Evolutionary conservation across 495 filamentous ascomycete species (phyloP).

Genomic region (Hypomontagnella submonticulosa): DNA sequence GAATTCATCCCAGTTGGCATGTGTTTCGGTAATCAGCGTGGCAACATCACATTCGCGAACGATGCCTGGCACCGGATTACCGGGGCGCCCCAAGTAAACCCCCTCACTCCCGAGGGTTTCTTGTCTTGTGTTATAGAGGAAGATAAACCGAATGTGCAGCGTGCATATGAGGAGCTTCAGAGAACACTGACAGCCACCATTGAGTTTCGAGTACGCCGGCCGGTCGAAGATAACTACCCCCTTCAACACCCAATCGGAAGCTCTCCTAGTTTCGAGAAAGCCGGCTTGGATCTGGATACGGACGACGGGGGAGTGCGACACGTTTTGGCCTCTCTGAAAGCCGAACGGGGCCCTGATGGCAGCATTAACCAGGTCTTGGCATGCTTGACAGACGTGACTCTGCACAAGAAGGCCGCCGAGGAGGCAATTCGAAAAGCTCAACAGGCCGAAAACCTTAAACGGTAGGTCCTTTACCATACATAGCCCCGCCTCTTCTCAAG

Average conservation of each 20-base stretch:
- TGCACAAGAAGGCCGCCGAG: slow-evolving; percentile 55
- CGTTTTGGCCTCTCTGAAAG: slow-evolving; percentile 53
- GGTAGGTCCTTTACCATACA: slow-evolving; percentile 26
- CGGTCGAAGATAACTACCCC: slow-evolving; percentile 31
- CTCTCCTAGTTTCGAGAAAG: slow-evolving; percentile 58
- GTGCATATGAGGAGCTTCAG: slow-evolving; percentile 52
- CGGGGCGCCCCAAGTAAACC: slow-evolving; percentile 59
- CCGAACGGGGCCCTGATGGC: slow-evolving; percentile 52
- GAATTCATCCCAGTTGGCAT: slow-evolving; percentile 78
- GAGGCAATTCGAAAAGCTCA: slow-evolving; percentile 57
- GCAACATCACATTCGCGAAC: slow-evolving; percentile 74
- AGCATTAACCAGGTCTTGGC: slow-evolving; percentile 54
- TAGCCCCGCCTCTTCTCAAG: background rate
- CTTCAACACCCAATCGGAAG: slow-evolving; percentile 45
- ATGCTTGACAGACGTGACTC: slow-evolving; percentile 59
- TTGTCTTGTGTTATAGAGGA: slow-evolving; percentile 55
- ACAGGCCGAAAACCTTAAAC: slow-evolving; percentile 60
- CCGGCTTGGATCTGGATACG: slow-evolving; percentile 49
- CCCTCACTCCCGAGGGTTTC: slow-evolving; percentile 49
- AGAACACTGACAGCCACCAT: slow-evolving; percentile 49
- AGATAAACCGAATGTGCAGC: slow-evolving; percentile 48
- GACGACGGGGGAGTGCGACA: slow-evolving; percentile 51
- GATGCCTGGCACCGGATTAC: slow-evolving; percentile 77
- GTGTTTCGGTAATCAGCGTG: slow-evolving; percentile 73
- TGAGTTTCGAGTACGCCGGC: slow-evolving; percentile 55